These are phyloP conservation scores for Trichoderma atrobrunneum DNA, from an alignment of 2,329 filamentous ascomycete species.

Conservation along the genomic window DNA sequence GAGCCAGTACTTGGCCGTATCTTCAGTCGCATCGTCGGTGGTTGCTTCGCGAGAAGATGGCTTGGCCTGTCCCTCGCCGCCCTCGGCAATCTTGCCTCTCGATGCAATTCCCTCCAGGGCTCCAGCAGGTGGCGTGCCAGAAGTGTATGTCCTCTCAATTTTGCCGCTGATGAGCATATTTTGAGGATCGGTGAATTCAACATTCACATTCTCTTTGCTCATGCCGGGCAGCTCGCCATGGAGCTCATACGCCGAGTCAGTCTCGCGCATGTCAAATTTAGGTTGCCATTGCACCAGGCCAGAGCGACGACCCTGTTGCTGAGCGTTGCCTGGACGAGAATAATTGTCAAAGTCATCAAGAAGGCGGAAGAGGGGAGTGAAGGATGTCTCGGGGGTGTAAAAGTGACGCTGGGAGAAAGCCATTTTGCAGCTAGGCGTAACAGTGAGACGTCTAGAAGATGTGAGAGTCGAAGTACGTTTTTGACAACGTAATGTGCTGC, in stretches of 20 bases:
- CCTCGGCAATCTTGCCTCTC: constrained; percentile 33
- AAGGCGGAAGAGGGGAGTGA: constrained; percentile 55
- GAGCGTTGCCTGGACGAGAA: constrained; percentile 32
- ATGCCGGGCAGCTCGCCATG: constrained; percentile 74
- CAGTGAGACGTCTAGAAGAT: not conserved
- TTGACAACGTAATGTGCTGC: not conserved
- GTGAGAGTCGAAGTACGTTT: not conserved
- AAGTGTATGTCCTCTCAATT: constrained; percentile 55
- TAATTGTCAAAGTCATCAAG: constrained; percentile 58
- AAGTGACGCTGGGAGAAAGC: constrained; percentile 49
- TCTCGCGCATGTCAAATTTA: constrained; percentile 71
- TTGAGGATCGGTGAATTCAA: constrained; percentile 71
- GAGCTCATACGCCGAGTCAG: constrained; percentile 63
- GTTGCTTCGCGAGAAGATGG: not conserved
- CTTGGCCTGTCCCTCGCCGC: constrained; percentile 14
- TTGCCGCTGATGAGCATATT: constrained; percentile 66
- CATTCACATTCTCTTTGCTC: constrained; percentile 65
- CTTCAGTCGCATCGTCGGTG: constrained; percentile 22
- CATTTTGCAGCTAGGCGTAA: constrained; percentile 41
- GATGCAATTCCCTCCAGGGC: constrained; percentile 21
- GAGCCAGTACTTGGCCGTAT: constrained; percentile 62
- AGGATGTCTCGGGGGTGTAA: constrained; percentile 43
- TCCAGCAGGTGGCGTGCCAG: constrained; percentile 45
- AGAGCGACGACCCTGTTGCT: constrained; percentile 15
- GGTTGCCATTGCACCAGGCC: constrained; percentile 56